Evolutionary conservation across 352 stramenopile genomes (phyloP).

Genomic region (Phytophthora rubi): DNA sequence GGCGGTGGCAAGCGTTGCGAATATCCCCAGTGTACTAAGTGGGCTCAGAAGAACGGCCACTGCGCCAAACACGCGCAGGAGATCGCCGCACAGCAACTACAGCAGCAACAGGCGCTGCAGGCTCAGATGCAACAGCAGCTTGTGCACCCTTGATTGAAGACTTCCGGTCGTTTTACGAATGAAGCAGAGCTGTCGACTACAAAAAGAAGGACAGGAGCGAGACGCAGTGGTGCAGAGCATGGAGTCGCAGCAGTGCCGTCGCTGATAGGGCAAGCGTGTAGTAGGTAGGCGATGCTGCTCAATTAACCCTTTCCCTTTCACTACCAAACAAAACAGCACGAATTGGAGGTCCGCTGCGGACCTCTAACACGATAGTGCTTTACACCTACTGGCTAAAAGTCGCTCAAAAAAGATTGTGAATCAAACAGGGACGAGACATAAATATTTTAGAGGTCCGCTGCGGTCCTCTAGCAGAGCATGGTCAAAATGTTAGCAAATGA

Average conservation of each 20-base stretch:
- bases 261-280: slow-evolving; percentile 23
- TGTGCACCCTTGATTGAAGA: slow-evolving; percentile 39
- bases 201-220: slow-evolving; percentile 9
- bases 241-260: slow-evolving; percentile 5
- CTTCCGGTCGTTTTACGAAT: slow-evolving; percentile 15
- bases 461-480: too few relatives aligned
- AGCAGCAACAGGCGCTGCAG: slow-evolving; percentile 53
- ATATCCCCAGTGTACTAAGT: slow-evolving; percentile 87
- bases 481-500: too few relatives aligned
- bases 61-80: slow-evolving; percentile 89
- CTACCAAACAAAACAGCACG: too few relatives aligned
- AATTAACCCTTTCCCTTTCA: too few relatives aligned
- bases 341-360: too few relatives aligned
- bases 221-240: slow-evolving; percentile 17
- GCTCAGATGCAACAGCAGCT: slow-evolving; percentile 47
- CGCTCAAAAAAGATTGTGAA: too few relatives aligned
- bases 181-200: slow-evolving; percentile 26
- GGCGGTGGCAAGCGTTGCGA: slow-evolving; percentile 87
- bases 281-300: slow-evolving; percentile 27
- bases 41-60: slow-evolving; percentile 88
- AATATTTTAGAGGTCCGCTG: too few relatives aligned
- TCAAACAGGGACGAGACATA: too few relatives aligned
- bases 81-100: slow-evolving; percentile 63
- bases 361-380: too few relatives aligned
- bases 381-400: too few relatives aligned